Base-by-base conservation (phyloP, 371 early-diverging fungal genomes). In the Rhizopus arrhizus region DNA sequence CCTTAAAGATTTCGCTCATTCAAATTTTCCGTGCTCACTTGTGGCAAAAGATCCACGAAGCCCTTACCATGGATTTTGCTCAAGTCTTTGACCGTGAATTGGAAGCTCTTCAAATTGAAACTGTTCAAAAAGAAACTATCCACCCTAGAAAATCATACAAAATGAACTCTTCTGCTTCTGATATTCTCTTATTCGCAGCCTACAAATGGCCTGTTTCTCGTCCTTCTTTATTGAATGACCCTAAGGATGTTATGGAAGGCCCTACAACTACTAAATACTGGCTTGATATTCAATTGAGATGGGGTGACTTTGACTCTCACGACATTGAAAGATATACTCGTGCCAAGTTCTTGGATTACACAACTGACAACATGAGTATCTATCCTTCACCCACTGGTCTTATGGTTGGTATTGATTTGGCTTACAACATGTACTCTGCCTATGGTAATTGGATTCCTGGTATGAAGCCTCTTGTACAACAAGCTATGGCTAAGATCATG, bases 11-110 rank as follows among this genome's bases (percentile, higher is more conserved):
- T 65, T 97, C 96, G 15, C 88, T 97, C 59, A 95, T 99, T 75
- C 99, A 99, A 71, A 91, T 99, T 70, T 99, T 99, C 92, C 91
- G 99, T 68, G 96, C 98, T 47, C 96, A 97, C 79, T 93, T 99
- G 78, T 99, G 99, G 99, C 95, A 96, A 73, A 97, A 97, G 85
- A 96, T 99, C 58, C 98, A 99, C 81, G 96, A 98, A 80, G 87
- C 89, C n/a, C 69, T 96, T 61, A 93, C 95, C 6, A 90, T 95
- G 89, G 95, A 96, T 80, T 80, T 82, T 61, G 91, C 96, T 80
- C 98, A 98, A 73, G 96, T 98, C 15, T 89, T 99, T 69, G 99
- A 99, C 83, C 96, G 96, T 64, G 98, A 98, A 73, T 76, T 97
- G 50, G 97, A 98, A 69, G 96, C 98, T 4, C 81, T 99, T 51